Evolutionary conservation across 768 basidiomycete species (phyloP).

Genomic region (Nidularia sp.): DNA sequence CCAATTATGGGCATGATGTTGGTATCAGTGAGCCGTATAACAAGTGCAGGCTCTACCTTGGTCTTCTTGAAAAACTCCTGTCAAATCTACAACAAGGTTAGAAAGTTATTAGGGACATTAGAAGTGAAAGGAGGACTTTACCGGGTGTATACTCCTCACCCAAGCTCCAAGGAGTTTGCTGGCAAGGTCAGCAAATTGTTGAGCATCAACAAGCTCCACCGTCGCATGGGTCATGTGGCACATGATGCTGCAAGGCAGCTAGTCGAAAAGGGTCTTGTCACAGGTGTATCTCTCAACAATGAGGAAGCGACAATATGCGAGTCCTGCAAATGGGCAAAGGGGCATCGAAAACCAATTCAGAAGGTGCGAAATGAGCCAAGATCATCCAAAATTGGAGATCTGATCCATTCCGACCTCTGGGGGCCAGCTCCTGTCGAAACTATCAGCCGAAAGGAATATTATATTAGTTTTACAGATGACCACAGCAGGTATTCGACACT

Average conservation of each 20-base stretch:
- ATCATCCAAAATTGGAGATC: conserved; percentile 4
- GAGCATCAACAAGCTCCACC: conserved; percentile 18
- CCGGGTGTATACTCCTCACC: too few relatives aligned
- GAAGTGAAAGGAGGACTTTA: conserved; percentile 3
- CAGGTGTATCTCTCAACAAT: conserved; percentile 15
- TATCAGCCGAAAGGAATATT: conserved; percentile 17
- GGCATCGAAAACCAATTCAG: conserved; percentile 7
- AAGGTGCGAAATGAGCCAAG: conserved; percentile 6
- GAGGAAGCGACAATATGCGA: conserved; percentile 13
- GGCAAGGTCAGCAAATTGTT: conserved; percentile 5
- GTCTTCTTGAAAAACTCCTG: conserved; percentile 23
- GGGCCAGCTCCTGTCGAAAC: conserved; percentile 21
- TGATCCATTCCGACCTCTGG: conserved; percentile 33
- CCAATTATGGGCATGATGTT: conserved; percentile 32
- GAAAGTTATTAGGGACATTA: conserved; percentile 8
- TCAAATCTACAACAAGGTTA: conserved; percentile 10
- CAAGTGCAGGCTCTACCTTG: conserved; percentile 18
- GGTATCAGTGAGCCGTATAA: conserved; percentile 26
- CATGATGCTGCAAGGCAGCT: conserved; percentile 11
- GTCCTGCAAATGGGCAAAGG: conserved; percentile 25
- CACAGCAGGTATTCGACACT: conserved; percentile 8
- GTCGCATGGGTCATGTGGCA: conserved; percentile 16
- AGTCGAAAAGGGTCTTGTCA: conserved; percentile 15
- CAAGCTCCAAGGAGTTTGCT: conserved; percentile 1
- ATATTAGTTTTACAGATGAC: conserved; percentile 25